Base-by-base conservation (phyloP, 2,329 filamentous ascomycete genomes). In the Paraphoma sp. region DNA sequence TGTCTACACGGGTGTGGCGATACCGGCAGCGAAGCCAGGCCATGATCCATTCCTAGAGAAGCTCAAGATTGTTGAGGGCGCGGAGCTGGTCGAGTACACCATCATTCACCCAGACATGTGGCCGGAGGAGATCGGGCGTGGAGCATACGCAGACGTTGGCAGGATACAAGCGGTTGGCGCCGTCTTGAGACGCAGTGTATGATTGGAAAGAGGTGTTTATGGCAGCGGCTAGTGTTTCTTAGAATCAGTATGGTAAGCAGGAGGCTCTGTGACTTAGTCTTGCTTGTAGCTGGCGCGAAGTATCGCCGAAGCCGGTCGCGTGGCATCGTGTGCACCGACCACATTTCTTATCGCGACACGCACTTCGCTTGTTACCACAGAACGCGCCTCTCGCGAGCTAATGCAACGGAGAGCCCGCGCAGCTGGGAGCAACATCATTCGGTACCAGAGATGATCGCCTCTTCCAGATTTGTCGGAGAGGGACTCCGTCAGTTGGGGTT, bases 101-200 rank as follows among this genome's bases (percentile, higher is more conserved):
- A 61, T 69, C 17, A 40, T 69, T 12, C 64, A 69, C 17, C 66
- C 66, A 0, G 66, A 69, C 16, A 67, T 69, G 59, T 66, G 66
- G 66, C 49, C 66, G n/a, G 66, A 69, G 46, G 66, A 69, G 30
- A 67, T 66, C 30, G 66, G 63, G 8, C 51, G 48, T 23, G 66
- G 63, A 9, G 64, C 63, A 4, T 69, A 69, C 36, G 60, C 64
- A 6, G 63, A 67, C 12, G 61, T 67, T 16, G 58, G 66, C n/a
- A 64, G 66, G 47, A 69, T 69, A 59, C 64, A 69, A 31, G 61
- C 59, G 6, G 64, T 67, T 29, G 66, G 64, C 7, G 66, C 64
- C 33, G 64, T 67, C 16, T 36, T 69, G 50, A 57, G 43, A 7
- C 38, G 53, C 1, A 56, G 50, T 29, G 1, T 5, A 33, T 31